Evolutionary conservation across 1,284 basidiomycete genomes (phyloP), one percentile per base, ranked within the genome.

Genomic region (Tilletia walkeri): DNA sequence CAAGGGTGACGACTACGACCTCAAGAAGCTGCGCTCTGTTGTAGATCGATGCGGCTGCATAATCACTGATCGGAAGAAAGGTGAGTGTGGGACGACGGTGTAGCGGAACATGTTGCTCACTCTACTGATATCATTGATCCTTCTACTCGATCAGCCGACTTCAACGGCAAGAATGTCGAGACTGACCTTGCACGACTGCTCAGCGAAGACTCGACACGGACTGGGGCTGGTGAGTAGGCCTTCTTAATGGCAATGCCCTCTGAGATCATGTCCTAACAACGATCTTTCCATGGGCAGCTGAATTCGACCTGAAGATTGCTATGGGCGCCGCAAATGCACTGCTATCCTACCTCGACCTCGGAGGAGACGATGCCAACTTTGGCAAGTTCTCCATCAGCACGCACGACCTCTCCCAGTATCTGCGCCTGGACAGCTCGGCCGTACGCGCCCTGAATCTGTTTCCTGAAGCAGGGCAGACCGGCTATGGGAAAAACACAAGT

Each of bases 391-490:
- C 87, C 9, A 87, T 99, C 10, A 88, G 88, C 65, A 92, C 90
- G 0, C 95, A 99, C 83, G 95, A 99, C 81, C 87, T 99, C 0
- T 89, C 91, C 0, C 94, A 94, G 81, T 99, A 91, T 84, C 96
- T 99, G 91, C 91, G 91, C 71, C 88, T 99, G 14, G 96, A 99
- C 84, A 93, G 94, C 0, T 95, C 94, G 73, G 96, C 96, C 0
- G 86, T 99, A 20, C 89, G 92, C 45, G 95, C 96, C 0, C 86
- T 99, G 45, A 94, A 93, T 80, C 86, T 98, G 14, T 90, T 93
- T 67, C 93, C 95, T 59, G 87, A 89, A 20, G 75, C 80, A 10
- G 75, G 75, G 0, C 74, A 76, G 68, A 66, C 53, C 2, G 70
- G 69, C n/a, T 73, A 72, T 0, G 69, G 72, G 0, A 78, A 78